A percentile compares a stretch with the other conserved stretches of the same genome.
Conservation (phyloP, 2,329 filamentous ascomycete genomes). For the Bretziella fagacearum region DNA sequence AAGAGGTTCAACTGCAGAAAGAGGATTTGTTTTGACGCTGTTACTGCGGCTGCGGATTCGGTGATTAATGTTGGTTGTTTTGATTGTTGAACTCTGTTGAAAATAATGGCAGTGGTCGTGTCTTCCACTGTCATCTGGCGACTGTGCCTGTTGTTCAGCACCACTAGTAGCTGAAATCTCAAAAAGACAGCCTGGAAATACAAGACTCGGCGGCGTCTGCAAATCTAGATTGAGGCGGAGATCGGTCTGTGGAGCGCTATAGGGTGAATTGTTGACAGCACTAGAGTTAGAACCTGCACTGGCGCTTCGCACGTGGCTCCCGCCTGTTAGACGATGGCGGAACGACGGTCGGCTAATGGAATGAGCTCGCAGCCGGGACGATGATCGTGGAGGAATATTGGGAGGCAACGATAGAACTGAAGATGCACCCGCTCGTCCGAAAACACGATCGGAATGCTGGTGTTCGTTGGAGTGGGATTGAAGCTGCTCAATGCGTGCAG, state of each 20-base stretch:
- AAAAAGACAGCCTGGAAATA: background rate
- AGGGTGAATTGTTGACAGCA: background rate
- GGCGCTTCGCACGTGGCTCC: conserved; percentile 7
- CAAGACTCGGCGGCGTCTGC: too few relatives aligned
- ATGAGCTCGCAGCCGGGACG: background rate
- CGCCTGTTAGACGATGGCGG: conserved; percentile 1
- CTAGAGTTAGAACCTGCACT: conserved; percentile 8
- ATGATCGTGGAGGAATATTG: background rate
- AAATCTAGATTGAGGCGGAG: too few relatives aligned
- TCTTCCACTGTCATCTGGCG: too few relatives aligned
- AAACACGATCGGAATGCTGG: background rate
- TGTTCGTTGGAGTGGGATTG: background rate
- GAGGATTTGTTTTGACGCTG: background rate
- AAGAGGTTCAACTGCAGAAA: background rate
- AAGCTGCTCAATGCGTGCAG: background rate
- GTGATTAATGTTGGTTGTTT: too few relatives aligned
- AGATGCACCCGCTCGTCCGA: too few relatives aligned
- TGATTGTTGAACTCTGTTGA: too few relatives aligned
- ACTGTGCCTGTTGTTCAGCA: background rate
- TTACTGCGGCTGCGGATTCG: conserved; percentile 2
- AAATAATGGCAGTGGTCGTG: too few relatives aligned
- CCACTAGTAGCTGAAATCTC: background rate
- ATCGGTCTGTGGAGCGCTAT: too few relatives aligned
- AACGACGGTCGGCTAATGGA: conserved; percentile 4
- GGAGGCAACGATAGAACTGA: background rate